A percentile compares a stretch with the other conserved stretches of the same genome.
Evolutionary conservation across 805 yeast genomes (phyloP).

Genomic region (Cephaloascus albidus): DNA sequence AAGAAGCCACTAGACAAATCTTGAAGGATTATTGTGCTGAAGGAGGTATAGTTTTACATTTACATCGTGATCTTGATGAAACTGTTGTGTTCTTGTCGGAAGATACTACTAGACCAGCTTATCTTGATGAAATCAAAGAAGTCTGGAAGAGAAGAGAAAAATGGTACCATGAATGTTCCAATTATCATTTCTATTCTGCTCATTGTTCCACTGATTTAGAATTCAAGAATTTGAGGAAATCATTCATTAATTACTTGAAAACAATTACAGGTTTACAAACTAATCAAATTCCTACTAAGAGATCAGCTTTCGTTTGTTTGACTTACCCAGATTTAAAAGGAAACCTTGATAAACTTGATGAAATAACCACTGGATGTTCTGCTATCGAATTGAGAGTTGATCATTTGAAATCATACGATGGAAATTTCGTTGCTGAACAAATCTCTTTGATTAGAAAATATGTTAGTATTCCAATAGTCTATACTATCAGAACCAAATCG

Average conservation of each 20-base stretch:
- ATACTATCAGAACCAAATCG: constrained; percentile 64
- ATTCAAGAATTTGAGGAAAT: constrained; percentile 43
- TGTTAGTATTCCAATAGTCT: constrained; percentile 66
- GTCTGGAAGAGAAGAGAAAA: constrained; percentile 81
- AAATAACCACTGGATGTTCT: constrained; percentile 56
- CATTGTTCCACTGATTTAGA: constrained; percentile 52
- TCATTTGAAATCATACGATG: constrained; percentile 39
- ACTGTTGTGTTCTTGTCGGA: constrained; percentile 64
- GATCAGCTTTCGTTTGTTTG: constrained; percentile 67
- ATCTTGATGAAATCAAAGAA: constrained; percentile 62
- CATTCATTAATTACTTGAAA: constrained; percentile 49
- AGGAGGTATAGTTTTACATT: constrained; percentile 80
- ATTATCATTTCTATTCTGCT: constrained; percentile 66
- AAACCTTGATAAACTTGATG: constrained; percentile 34
- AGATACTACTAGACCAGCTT: constrained; percentile 87
- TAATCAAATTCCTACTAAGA: constrained; percentile 27
- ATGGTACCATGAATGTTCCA: constrained; percentile 76
- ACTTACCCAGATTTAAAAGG: constrained; percentile 52
- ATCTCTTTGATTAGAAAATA: constrained; percentile 58
- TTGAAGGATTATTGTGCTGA: constrained; percentile 43
- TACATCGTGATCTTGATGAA: constrained; percentile 80
- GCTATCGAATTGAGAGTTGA: constrained; percentile 86
- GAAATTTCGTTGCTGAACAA: constrained; percentile 62
- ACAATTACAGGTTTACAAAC: constrained; percentile 49
- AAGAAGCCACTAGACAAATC: constrained; percentile 50